Evolutionary conservation across 1,284 basidiomycete genomes (phyloP), one percentile per base, ranked within the genome.

Genomic region (Fomitiporia mediterranea): DNA sequence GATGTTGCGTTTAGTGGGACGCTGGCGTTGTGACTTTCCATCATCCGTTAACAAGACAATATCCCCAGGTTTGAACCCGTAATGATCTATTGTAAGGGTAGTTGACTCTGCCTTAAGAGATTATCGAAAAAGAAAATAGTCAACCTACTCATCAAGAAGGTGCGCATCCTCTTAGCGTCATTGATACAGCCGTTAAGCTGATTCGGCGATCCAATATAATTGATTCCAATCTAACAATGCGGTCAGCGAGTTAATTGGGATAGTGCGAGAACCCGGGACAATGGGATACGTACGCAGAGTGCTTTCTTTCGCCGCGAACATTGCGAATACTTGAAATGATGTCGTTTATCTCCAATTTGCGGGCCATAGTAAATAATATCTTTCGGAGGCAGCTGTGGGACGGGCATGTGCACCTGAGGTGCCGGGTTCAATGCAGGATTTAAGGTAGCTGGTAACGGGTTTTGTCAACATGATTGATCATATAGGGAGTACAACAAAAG

Each of bases 41-140:
- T 90, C 83, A 67, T 97, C 94, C 1, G 86, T 86, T 42, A 97
- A 77, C 53, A 94, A 66, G 37, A 91, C 81, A 42, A 95, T 88
- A 65, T 95, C 83, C 8, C 84, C 81, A 1, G 76, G 63, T 58
- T 78, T 77, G 70, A 90, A 96, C 2, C 80, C 75, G 67, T 82
- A 84, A 25, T 78, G 65, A 17, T 76, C 84, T 84, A 56, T 37
- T 17, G 28, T 4, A n/a, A 28, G 19, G 8, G 38, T 25, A 8
- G 42, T 39, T n/a, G 27, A 44, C 4, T n/a, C 27, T 15, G 25
- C 23, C 30, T 28, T 3, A 30, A 34, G 39, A 30, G 5, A 13
- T n/a, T 11, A 13, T 38, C 13, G 19, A 28, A 11, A 39, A 34
- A 51, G 28, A 37, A n/a, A 25, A 54, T 15, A 68, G n/a, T n/a